Base-by-base conservation (phyloP, 306 rosid species). In the Cyamopsis tetragonoloba region DNA sequence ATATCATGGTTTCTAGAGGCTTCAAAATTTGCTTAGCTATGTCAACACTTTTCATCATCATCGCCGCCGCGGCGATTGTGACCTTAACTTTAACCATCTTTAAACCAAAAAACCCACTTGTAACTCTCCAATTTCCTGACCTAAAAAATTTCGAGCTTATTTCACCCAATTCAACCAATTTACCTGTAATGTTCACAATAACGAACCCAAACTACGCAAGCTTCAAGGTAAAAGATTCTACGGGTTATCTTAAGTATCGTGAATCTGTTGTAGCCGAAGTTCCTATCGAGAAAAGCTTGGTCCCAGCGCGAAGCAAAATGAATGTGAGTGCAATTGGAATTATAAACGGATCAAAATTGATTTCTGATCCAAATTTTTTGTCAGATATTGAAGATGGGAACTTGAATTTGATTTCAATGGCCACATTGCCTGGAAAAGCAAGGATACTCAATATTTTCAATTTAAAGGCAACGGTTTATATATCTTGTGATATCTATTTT, bases 351-450 rank as follows among this genome's bases (percentile, higher is more conserved):
- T n/a, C n/a, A 5, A 74, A 71, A 26, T 9, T 79, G 31, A 0
- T 62, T 0, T 1, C 1, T 6, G 68, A 73, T 44, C 9, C 63
- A 0, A 6, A 1, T 0, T 78, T 84, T 28, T 50, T 3, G 50
- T 1, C 7, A 0, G 76, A 81, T 12, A 0, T 74, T 14, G 72
- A 1, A 28, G 30, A 0, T 46, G 82, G 86, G 23, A 24, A 23
- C 9, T 70, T 86, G 31, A 80, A 70, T 73, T 39, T 85, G 20
- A 75, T 75, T 35, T 14, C 87, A 23, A 44, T 20, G 5, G 64
- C 80, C 1, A 28, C 17, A 28, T 17, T 88, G 3, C 68, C 54
- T 17, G 89, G 91, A 39, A 81, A 77, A 70, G 80, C 65, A 58
- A 77, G 6, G 7, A 0, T 78, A 38, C 26, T 83, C 1, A 83